These are phyloP conservation scores for Carex kokanica DNA, from an alignment of 176 grass and related monocot species.

Conservation along the genomic window DNA sequence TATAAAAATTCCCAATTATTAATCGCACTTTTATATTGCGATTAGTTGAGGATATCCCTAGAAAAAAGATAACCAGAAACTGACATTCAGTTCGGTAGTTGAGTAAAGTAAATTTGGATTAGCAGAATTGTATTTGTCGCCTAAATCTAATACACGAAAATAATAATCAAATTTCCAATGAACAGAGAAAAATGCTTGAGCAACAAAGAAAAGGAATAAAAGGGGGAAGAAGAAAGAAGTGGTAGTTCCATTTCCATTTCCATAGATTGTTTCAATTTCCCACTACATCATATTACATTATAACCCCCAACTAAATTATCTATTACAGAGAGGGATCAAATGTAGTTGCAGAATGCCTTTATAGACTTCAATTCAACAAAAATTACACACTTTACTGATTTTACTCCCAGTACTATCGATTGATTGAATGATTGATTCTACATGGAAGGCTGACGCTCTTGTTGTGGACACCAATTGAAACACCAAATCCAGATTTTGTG, in stretches of 20 bases:
- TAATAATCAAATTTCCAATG: neutral
- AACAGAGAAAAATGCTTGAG: neutral
- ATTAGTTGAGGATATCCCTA: constrained; percentile 7
- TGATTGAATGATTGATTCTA: neutral
- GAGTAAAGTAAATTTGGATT: neutral
- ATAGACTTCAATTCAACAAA: constrained; percentile 14
- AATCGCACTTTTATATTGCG: constrained; percentile 5
- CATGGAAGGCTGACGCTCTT: neutral
- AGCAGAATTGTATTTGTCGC: neutral
- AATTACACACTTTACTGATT: constrained; percentile 14
- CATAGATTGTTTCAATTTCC: neutral
- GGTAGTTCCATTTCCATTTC: neutral
- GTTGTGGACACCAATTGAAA: neutral
- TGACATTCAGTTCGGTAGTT: neutral
- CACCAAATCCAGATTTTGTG: neutral
- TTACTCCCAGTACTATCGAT: neutral
- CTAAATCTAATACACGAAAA: neutral
- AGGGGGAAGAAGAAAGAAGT: neutral
- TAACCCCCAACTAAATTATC: neutral
- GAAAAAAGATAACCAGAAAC: neutral
- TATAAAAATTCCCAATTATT: neutral
- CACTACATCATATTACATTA: constrained; percentile 18
- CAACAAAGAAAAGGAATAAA: neutral
- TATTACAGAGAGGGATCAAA: constrained; percentile 10
- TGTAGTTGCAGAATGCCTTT: neutral